phyloP scores from a whole-genome alignment of 805 yeast species.

The Kodamaea restingae region DNA sequence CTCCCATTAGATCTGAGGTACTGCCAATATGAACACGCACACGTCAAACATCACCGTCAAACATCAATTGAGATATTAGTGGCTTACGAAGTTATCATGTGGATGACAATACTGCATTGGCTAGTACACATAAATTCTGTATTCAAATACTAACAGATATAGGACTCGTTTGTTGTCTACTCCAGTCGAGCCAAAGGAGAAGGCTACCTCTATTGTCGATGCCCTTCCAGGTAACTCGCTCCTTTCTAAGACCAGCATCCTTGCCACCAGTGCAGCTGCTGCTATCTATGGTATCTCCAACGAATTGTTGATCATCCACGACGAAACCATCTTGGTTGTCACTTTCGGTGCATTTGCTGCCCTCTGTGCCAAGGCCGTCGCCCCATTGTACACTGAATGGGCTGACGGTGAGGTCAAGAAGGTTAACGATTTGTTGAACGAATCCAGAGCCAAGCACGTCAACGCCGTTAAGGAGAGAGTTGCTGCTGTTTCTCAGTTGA shows the following conservation, averaged over 20 bases:
- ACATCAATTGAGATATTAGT: too few relatives aligned
- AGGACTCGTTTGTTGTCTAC: slow-evolving; percentile 55
- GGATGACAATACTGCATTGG: too few relatives aligned
- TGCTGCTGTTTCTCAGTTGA: slow-evolving; percentile 78
- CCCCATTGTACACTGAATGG: slow-evolving; percentile 93
- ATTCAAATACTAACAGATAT: not conserved
- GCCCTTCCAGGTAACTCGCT: slow-evolving; percentile 89
- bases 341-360: slow-evolving; percentile 76
- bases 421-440: slow-evolving; percentile 76
- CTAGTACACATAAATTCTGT: too few relatives aligned
- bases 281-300: slow-evolving; percentile 90
- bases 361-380: slow-evolving; percentile 78
- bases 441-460: slow-evolving; percentile 86
- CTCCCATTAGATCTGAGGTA: not conserved
- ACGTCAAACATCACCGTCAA: not conserved
- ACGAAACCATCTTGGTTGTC: slow-evolving; percentile 81
- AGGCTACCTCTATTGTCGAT: slow-evolving; percentile 85
- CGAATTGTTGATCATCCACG: slow-evolving; percentile 89
- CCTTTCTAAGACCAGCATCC: slow-evolving; percentile 88
- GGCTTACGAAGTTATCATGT: too few relatives aligned
- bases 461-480: slow-evolving; percentile 92
- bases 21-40: not conserved
- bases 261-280: slow-evolving; percentile 94
- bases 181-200: slow-evolving; percentile 78
- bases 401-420: slow-evolving; percentile 82